Evolutionary conservation across 495 filamentous ascomycete species (phyloP), one percentile per base, ranked within the genome.

Genomic region (Trichoderma asperelloides): DNA sequence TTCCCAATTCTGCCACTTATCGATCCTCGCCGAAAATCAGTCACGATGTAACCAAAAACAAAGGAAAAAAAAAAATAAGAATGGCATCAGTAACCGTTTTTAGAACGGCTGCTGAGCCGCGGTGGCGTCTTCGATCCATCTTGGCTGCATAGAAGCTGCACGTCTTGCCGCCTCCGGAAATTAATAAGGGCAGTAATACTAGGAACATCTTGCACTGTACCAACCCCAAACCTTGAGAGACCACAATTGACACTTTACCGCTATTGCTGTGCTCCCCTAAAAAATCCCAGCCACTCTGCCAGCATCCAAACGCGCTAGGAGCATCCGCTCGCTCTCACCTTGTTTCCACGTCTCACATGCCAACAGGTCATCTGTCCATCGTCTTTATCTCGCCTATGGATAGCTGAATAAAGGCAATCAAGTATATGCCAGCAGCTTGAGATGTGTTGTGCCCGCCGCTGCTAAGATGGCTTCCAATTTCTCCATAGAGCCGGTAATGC

Each of bases 401-500:
- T 21, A 23, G 23, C n/a, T 13, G 49, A 25, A 55, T 55, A 21
- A 55, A 25, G 49, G 23, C n/a, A 55, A 55, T 55, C 2, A 3
- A 21, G 18, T 23, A 27, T 30, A 60, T 60, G 55, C 2, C 25
- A 12, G 16, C 21, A 25, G 5, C 23, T 21, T 27, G 1, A 60
- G 11, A 28, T n/a, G 23, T 11, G 55, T 25, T 25, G 55, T 25
- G 25, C 2, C 23, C 16, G 8, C 25, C 2, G 23, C 15, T 55
- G n/a, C 27, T 25, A 60, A 33, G 2, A 65, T 65, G 64, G 1
- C 64, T 2, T 9, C 28, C 16, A 65, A 33, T n/a, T 91, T 89
- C 69, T 72, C 86, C 57, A 86, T 91, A 51, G 85, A 88, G 68
- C 88, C 88, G 25, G 71, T 87, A 64, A 74, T 78, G 70, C 86